A percentile compares a stretch with the other conserved stretches of the same genome.
Conservation (phyloP, 306 rosid genomes). For the Clitoria ternatea region DNA sequence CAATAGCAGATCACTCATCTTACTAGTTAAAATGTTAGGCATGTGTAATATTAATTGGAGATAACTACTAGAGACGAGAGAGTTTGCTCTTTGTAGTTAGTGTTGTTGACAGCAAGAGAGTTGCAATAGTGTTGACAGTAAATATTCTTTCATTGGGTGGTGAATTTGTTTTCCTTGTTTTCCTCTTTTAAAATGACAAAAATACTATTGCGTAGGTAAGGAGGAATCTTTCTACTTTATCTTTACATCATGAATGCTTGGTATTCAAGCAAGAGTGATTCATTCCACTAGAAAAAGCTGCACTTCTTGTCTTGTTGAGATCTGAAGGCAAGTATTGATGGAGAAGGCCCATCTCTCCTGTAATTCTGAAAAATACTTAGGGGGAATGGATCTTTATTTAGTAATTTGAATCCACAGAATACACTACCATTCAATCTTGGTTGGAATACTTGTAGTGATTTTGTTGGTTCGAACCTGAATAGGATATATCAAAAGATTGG, state of each 20-base stretch:
- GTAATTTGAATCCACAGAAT: too few relatives aligned
- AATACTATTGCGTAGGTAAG: neutral
- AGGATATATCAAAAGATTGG: too few relatives aligned
- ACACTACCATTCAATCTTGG: too few relatives aligned
- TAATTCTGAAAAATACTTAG: neutral
- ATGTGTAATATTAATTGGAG: neutral
- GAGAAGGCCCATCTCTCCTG: neutral
- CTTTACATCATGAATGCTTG: neutral
- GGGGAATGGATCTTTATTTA: neutral
- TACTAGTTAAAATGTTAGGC: too few relatives aligned
- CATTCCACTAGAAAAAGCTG: constrained; percentile 19
- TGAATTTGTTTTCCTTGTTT: neutral
- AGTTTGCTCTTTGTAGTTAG: neutral
- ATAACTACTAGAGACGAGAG: neutral
- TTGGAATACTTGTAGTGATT: too few relatives aligned
- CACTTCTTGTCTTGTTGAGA: neutral
- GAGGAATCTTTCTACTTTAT: neutral
- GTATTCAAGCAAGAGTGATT: constrained; percentile 23
- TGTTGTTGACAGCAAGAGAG: neutral
- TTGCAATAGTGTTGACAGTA: neutral
- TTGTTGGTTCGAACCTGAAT: too few relatives aligned
- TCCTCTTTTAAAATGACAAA: neutral
- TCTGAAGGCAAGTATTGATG: neutral
- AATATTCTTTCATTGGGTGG: neutral
- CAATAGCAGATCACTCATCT: neutral